Conservation (phyloP, 352 stramenopile species). For the Globisporangium carolinianum region DNA sequence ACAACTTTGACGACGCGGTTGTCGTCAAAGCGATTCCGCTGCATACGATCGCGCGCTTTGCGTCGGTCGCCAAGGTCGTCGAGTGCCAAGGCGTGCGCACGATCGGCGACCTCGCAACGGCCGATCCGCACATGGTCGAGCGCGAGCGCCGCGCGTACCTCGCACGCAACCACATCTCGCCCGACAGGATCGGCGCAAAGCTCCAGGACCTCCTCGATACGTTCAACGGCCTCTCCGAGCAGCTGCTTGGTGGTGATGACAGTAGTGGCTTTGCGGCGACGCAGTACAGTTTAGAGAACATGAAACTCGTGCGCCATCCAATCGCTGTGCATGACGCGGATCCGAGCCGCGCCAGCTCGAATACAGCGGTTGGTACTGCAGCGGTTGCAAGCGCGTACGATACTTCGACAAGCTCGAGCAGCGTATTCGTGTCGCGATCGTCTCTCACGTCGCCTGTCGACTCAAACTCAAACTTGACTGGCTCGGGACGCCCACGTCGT, state of each 20-base stretch:
- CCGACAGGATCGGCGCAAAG: conserved; percentile 49
- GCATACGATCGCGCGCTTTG: conserved; percentile 60
- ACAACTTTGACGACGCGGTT: conserved; percentile 68
- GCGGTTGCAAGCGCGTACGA: neutral
- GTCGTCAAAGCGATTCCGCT: conserved; percentile 74
- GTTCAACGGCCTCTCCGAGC: conserved; percentile 48
- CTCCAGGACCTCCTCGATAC: conserved; percentile 51
- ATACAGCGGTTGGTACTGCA: neutral
- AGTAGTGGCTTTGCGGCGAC: conserved; percentile 11
- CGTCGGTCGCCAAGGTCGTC: conserved; percentile 47
- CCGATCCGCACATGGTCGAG: conserved; percentile 52
- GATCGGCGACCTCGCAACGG: conserved; percentile 52
- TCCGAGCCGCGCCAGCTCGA: neutral
- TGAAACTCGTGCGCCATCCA: conserved; percentile 14
- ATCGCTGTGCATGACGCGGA: too few species aligned
- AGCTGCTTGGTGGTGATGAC: conserved; percentile 20
- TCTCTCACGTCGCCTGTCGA: neutral
- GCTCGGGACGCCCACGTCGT: conserved; percentile 10
- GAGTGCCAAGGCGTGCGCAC: conserved; percentile 41
- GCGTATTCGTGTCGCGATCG: neutral
- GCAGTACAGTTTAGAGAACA: conserved; percentile 32
- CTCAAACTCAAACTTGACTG: too few species aligned
- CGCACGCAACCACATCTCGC: conserved; percentile 32
- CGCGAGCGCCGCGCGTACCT: conserved; percentile 43
- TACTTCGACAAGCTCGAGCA: too few species aligned